Evolutionary conservation across 176 grass and related monocot genomes (phyloP).

Genomic region (Eleusine coracana): DNA sequence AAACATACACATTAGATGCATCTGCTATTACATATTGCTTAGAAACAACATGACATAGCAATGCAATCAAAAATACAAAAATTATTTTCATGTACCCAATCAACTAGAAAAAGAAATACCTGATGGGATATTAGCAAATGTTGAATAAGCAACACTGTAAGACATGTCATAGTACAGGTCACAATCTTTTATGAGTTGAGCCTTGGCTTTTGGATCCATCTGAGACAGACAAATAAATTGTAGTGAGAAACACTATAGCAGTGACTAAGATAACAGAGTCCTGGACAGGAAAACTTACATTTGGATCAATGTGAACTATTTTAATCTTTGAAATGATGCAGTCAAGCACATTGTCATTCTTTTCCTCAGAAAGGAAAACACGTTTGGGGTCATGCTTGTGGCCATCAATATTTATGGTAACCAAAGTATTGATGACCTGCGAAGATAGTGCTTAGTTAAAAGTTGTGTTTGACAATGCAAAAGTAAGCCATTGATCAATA

Average conservation of each 20-base stretch:
- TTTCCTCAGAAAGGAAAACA: conserved; percentile 86
- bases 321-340: conserved; percentile 68
- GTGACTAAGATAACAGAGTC: background rate
- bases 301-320: conserved; percentile 64
- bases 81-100: background rate
- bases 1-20: background rate
- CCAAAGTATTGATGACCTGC: conserved; percentile 38
- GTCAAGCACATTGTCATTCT: conserved; percentile 79
- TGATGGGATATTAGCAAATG: conserved; percentile 67
- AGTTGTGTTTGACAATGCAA: background rate
- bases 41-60: background rate
- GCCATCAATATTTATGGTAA: conserved; percentile 34
- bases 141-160: conserved; percentile 67
- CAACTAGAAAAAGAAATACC: conserved; percentile 44
- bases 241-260: background rate
- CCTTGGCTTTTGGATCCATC: conserved; percentile 57
- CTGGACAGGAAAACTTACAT: conserved; percentile 51
- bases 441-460: background rate
- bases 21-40: background rate
- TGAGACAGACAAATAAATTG: conserved; percentile 7
- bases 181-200: conserved; percentile 46
- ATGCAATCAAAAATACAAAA: background rate
- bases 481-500: background rate
- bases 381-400: conserved; percentile 57
- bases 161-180: conserved; percentile 91